Evolutionary conservation across 2,329 filamentous ascomycete genomes (phyloP).

Genomic region (Clonostachys chloroleuca): DNA sequence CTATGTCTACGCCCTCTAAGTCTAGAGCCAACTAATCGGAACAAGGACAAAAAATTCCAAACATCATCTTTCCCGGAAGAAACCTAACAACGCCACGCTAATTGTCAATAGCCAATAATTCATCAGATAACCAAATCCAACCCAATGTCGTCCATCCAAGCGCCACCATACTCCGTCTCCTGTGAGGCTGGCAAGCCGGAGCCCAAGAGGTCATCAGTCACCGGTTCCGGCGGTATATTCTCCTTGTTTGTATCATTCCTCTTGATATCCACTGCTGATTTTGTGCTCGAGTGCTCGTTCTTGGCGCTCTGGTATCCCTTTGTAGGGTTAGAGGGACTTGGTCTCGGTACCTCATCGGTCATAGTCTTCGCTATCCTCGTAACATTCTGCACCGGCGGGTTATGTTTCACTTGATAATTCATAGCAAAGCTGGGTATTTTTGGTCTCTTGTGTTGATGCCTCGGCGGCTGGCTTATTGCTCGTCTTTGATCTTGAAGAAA

Average conservation of each 20-base stretch:
- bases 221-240: no score
- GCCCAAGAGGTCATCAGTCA: background rate
- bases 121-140: constrained; percentile 4
- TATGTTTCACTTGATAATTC: no score
- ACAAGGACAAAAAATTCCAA: no score
- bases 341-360: no score
- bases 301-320: background rate
- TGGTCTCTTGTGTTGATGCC: background rate
- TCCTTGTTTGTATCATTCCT: constrained; percentile 10
- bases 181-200: constrained; percentile 16
- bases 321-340: background rate
- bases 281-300: constrained; percentile 1
- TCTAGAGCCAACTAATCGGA: no score
- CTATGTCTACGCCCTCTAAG: no score
- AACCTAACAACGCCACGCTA: no score
- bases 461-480: background rate
- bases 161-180: constrained; percentile 30
- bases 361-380: no score
- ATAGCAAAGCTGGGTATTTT: no score
- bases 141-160: constrained; percentile 26
- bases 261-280: constrained; percentile 5
- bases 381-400: no score
- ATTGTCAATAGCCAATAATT: background rate
- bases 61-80: no score
- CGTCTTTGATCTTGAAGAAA: background rate